Evolutionary conservation across 257 asterid species (phyloP), one percentile per base, ranked within the genome.

Genomic region (Datura wrightii): DNA sequence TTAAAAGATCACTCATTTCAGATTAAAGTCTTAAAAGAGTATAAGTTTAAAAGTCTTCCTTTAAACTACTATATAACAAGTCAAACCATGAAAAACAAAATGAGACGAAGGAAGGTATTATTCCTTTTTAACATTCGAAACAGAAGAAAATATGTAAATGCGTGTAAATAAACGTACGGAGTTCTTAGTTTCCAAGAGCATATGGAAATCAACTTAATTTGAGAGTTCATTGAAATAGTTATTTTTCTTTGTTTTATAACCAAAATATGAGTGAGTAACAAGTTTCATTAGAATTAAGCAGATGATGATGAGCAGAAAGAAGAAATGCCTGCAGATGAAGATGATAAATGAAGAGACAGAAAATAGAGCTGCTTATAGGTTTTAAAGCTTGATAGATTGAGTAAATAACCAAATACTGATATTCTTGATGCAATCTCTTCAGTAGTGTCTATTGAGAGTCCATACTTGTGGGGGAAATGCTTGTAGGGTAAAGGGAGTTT

Each of bases 401-500:
- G 11, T 3, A 19, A 44, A n/a, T 72, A 4, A 71, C n/a, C 41
- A 72, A 10, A 3, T 63, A 37, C 8, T 62, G 67, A 62, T 31
- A 10, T 19, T 74, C 4, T 74, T 74, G 24, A 19, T 74, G 19
- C 19, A 62, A 31, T 41, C 34, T 24, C 24, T 63, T 62, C 44
- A 63, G 59, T 74, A 71, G 56, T n/a, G 58, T 72, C 80, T 72
- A 41, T 18, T 70, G 36, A 70, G 79, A 69, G 34, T 39, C 14
- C 34, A 69, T 8, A 70, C 54, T 70, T 18, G 42, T 42, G 36
- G n/a, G 9, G 56, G 19, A 44, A n/a, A 44, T 10, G 18, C n/a
- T 44, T 15, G 18, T 6, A 67, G 52, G 10, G 31, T 37, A 14
- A 70, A 42, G 34, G 24, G 36, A 41, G 8, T 70, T 15, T 41